Base-by-base conservation (phyloP, 2,329 filamentous ascomycete species). In the Raffaelea arxii region DNA sequence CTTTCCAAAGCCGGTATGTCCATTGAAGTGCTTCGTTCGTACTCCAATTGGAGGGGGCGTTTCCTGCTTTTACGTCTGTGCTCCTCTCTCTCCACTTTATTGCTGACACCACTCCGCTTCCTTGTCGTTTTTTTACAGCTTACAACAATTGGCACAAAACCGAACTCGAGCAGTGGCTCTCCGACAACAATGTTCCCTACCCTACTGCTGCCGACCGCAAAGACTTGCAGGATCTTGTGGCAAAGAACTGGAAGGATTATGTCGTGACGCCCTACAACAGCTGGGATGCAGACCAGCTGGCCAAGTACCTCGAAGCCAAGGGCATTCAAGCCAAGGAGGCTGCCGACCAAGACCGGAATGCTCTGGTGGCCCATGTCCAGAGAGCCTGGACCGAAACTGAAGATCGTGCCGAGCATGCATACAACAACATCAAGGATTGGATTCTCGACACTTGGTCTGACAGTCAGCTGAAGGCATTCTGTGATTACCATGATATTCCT, bases 81-180 rank as follows among this genome's bases (percentile, higher is more conserved):
- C 7, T 36, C 6, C 14, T 36, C 32, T 6, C 7, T n/a, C 6
- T 36, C 6, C 32, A 6, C 6, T 7, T n/a, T n/a, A 36, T 9
- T n/a, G n/a, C n/a, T n/a, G n/a, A n/a, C n/a, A n/a, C n/a, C 35
- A 37, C 19, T 7, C 14, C 35, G 14, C 10, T 43, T 24, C 21
- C 23, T 41, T 14, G 11, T n/a, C 5, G 12, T 41, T 10, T 18
- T 27, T 18, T 5, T 55, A 42, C 60, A 95, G 91, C 84, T 16
- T 97, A 97, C 75, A 96, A 97, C 70, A 96, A 92, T 65, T 98
- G 92, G 92, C 91, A 97, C 59, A 84, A 97, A 72, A 94, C 87
- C 21, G 92, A 98, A 74, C 80, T 98, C 25, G 91, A 98, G 71
- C 80, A 90, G 59, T 98, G 92, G 92, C 80, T 98, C 43, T 86